Base-by-base conservation (phyloP, 352 stramenopile genomes). In the Saprolegnia parasitica region DNA sequence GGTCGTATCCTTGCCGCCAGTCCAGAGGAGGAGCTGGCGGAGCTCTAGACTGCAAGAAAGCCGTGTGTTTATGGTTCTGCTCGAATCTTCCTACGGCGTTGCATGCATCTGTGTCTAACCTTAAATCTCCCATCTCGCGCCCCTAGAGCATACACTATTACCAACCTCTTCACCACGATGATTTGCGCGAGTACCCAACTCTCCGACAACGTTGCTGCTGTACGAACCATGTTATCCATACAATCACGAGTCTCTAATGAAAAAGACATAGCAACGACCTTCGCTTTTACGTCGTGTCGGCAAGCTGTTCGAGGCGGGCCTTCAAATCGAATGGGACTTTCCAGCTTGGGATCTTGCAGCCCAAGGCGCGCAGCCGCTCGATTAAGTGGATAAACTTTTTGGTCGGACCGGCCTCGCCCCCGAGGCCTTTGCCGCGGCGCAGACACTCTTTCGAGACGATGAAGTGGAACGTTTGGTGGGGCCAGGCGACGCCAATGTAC, bases 401-500 rank as follows among this genome's bases (percentile, higher is more conserved):
- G 9, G 35, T 42, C 23, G 21, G 54, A n/a, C 54, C 54, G 6
- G 23, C 54, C 15, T 61, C 54, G 54, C 54, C 54, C 15, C 26
- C 23, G 8, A 11, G 13, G 35, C 20, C 11, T 10, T 42, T 11
- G 16, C 56, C 56, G 35, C 35, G 56, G 35, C 20, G 29, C 29
- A 63, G 40, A 16, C 56, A 63, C 26, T 29, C 56, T 18, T 29
- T n/a, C 5, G 56, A 63, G 13, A 37, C 56, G 29, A 63, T 37
- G 18, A 63, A 63, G 56, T 63, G 56, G 21, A 49, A 63, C 26
- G 56, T 63, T n/a, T 49, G 56, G 35, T 49, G 29, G 1, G 56
- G 56, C 56, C 56, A 63, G 8, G 56, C 56, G 10, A 63, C 18
- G 15, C 24, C 56, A 9, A 63, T 32, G 35, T 63, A 40, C 6